Base-by-base conservation (phyloP, 1,139 yeast genomes). In the Blastobotrys illinoisensis region DNA sequence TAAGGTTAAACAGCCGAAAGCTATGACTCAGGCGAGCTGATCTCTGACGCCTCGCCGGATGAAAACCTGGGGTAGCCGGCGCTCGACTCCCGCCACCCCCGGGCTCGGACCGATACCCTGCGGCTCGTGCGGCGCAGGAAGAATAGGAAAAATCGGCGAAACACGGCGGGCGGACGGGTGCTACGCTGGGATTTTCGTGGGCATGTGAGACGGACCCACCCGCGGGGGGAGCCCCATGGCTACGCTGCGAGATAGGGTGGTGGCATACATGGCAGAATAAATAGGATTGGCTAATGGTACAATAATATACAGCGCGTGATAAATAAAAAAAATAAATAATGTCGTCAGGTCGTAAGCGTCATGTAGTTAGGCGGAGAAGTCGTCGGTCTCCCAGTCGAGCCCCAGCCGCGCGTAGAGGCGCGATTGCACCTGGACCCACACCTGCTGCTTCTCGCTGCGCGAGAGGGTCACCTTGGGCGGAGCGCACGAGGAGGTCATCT, bases 381-480 rank as follows among this genome's bases (percentile, higher is more conserved):
- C 71, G 61, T 81, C 85, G 0, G 85, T 83, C 48, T 74, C 74
- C 85, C 86, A 82, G 64, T 81, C 81, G 45, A 82, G 68, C 0
- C 83, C 84, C 49, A 83, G 64, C 51, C 83, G 71, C 49, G 72
- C 72, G 64, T 83, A 83, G 43, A 84, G 80, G 50, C 73, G 73
- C 13, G 77, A 66, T 67, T 84, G 88, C 26, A 83, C 83, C 47
- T 77, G 79, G 21, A 77, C 77, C 88, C 88, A 84, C 23, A 83
- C 68, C 50, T 69, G 67, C 51, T 78, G 77, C 66, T 82, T 82
- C 61, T 82, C 84, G 48, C 76, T 80, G 59, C 79, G 77, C 1
- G 79, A 71, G 48, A 82, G 66, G 55, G 65, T 66, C 14, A 67
- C 63, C 54, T 70, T 71, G 14, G 56, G 50, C 47, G 48, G 18